Conservation (phyloP, 768 basidiomycete genomes). For the Xerocomellus chrysenteron region DNA sequence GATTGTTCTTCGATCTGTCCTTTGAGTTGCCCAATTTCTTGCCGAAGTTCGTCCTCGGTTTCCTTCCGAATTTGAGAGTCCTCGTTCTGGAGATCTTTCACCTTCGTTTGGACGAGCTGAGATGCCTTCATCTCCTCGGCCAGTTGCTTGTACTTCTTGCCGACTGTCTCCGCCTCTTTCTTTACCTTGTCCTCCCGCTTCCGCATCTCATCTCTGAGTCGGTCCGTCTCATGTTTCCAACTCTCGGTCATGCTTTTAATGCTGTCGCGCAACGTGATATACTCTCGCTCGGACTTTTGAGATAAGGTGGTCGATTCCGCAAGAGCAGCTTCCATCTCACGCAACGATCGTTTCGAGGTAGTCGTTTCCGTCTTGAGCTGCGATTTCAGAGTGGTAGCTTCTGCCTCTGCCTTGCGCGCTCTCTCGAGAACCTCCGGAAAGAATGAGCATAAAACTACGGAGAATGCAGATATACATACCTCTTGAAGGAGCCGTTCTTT, state of each 20-base stretch:
- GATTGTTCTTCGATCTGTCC: slow-evolving; percentile 52
- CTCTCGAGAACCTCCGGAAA: slow-evolving; percentile 66
- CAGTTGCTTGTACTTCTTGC: slow-evolving; percentile 66
- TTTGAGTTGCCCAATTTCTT: slow-evolving; percentile 55
- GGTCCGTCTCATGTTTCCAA: slow-evolving; percentile 73
- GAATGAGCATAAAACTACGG: background rate
- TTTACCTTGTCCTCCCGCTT: slow-evolving; percentile 69
- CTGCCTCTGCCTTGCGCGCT: slow-evolving; percentile 82
- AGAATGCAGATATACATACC: slow-evolving; percentile 39
- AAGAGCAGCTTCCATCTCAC: slow-evolving; percentile 77
- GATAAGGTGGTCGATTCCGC: slow-evolving; percentile 74
- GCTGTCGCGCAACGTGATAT: slow-evolving; percentile 73
- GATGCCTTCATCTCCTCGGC: slow-evolving; percentile 60
- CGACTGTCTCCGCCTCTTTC: slow-evolving; percentile 64
- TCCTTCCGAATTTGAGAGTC: slow-evolving; percentile 50
- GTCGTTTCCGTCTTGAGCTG: slow-evolving; percentile 74
- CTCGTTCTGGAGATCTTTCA: slow-evolving; percentile 52
- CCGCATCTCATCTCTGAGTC: slow-evolving; percentile 70
- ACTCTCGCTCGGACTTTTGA: slow-evolving; percentile 82
- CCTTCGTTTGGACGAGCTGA: slow-evolving; percentile 44
- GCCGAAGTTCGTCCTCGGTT: slow-evolving; percentile 59
- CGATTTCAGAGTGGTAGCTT: slow-evolving; percentile 62
- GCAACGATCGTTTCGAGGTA: slow-evolving; percentile 69
- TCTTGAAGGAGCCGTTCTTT: slow-evolving; percentile 88
- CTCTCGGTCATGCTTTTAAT: slow-evolving; percentile 69